Evolutionary conservation across 371 early-diverging fungal genomes (phyloP).

Genomic region (Coemansia sp.): DNA sequence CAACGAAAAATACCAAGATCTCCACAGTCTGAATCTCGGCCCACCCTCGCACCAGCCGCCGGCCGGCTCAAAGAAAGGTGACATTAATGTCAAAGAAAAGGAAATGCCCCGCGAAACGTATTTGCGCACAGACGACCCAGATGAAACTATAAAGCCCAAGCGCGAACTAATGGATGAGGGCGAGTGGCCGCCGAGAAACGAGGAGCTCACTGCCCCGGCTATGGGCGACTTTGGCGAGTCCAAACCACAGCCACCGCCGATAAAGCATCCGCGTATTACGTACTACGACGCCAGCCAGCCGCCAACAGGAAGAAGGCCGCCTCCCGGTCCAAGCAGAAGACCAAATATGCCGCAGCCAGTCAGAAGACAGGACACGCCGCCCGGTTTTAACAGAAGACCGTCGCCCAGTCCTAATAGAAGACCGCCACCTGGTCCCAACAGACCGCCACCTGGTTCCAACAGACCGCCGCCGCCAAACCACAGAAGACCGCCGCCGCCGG

Average conservation of each 20-base stretch:
- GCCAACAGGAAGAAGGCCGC: not conserved
- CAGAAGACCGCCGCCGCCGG: not conserved
- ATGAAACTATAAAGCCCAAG: not conserved
- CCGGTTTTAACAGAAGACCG: not conserved
- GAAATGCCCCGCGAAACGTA: not conserved
- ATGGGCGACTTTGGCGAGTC: not conserved
- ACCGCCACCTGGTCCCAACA: not conserved
- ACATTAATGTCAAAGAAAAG: not conserved
- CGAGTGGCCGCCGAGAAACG: not conserved
- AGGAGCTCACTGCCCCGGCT: not conserved
- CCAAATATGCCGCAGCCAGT: not conserved
- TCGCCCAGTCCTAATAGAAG: not conserved
- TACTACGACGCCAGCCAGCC: not conserved
- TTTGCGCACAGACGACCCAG: not conserved
- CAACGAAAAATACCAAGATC: not conserved
- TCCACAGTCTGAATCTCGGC: not conserved
- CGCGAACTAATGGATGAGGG: not conserved
- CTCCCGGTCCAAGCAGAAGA: not conserved
- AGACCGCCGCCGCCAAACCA: not conserved
- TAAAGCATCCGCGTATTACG: not conserved
- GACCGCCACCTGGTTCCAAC: not conserved
- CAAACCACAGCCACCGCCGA: not conserved
- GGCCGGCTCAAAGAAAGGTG: not conserved
- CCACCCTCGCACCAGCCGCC: conserved; percentile 1
- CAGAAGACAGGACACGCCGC: not conserved